Base-by-base conservation (phyloP, 345 rosid genomes). In the Trapa incisa region DNA sequence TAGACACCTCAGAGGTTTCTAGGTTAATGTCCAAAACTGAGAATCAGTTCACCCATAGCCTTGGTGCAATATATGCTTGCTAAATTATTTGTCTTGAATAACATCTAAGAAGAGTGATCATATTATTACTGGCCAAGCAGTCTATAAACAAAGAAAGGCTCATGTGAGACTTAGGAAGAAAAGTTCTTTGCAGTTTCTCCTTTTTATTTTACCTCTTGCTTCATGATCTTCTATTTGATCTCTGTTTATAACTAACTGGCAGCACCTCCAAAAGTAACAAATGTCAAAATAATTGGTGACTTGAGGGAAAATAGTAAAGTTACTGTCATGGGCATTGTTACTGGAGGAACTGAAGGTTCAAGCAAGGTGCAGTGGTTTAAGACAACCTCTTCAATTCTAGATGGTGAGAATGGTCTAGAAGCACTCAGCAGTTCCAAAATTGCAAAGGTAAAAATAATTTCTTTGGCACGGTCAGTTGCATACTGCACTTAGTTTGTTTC, bases 281-380 rank as follows among this genome's bases (percentile, higher is more conserved):
- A 88, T 79, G 87, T 90, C 61, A 90, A 84, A 86, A 86, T 93
- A 74, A 77, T 85, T 76, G 98, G 98, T 2, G 94, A 93, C 72
- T 64, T 90, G 74, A 86, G 78, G 76, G 98, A 93, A 79, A 93
- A 81, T 78, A 90, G 86, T 78, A 93, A 88, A 82, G 73, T 90
- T 73, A 88, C 94, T 53, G 91, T 88, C 70, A 83, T 83, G 37
- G 97, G 97, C 63, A 68, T 48, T 77, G 94, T 90, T 74, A 83
- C 89, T 35, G 96, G 98, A 68, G 98, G 98, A 77, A 80, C 89
- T 70, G 98, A 93, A 81, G 85, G 85, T 82, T 88, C 92, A 42
- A 93, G 98, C 80, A 88, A 85, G 83, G 97, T 93, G 71, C 98
- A 93, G 66, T 93, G 98, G 98, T 88, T 88, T 75, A 90, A 88